phyloP scores from a whole-genome alignment of 345 rosid genomes.

The Pseudoturritis turrita region DNA sequence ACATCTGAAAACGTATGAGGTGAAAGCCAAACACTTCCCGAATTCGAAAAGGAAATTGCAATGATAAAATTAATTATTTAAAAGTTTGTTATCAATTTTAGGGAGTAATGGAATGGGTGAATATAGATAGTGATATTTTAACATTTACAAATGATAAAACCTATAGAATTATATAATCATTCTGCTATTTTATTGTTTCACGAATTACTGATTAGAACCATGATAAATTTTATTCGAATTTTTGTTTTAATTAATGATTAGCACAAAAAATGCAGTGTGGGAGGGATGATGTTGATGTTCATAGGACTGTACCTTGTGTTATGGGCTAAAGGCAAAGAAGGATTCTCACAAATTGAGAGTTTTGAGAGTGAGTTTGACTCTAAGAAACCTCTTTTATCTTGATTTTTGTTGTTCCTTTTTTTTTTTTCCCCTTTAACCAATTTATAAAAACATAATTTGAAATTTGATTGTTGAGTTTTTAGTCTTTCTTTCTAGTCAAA shows the following conservation, averaged over 20 bases:
- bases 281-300: constrained; percentile 83
- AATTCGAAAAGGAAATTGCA: no score
- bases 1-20: no score
- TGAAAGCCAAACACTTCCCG: no score
- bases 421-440: background rate
- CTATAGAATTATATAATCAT: no score
- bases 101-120: no score
- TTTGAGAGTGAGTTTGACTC: constrained; percentile 46
- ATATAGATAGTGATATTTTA: no score
- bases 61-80: no score
- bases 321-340: constrained; percentile 94
- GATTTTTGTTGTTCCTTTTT: background rate
- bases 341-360: constrained; percentile 17
- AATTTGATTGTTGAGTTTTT: background rate
- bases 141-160: no score
- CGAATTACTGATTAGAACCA: no score
- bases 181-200: no score
- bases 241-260: background rate
- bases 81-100: no score
- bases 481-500: background rate
- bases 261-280: constrained; percentile 46
- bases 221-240: no score
- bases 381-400: constrained; percentile 71
- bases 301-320: constrained; percentile 71
- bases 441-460: background rate